Conservation (phyloP, 345 rosid genomes). For the Ailanthus altissimus region DNA sequence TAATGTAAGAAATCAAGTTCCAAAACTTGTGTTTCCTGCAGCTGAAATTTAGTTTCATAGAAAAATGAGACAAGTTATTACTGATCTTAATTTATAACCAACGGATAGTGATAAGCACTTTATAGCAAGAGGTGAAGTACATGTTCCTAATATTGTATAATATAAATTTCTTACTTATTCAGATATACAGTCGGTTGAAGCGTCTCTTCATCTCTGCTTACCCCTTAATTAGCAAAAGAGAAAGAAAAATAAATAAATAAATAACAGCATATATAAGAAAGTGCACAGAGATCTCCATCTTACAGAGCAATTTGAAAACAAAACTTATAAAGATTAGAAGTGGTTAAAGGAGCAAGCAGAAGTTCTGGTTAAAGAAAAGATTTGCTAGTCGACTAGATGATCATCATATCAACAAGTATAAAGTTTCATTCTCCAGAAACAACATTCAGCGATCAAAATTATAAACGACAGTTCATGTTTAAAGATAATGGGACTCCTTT, state of each 20-base stretch:
- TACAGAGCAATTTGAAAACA: slow-evolving; percentile 1
- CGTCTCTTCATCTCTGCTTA: slow-evolving; percentile 79
- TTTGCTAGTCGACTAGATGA: neutral
- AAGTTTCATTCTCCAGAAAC: neutral
- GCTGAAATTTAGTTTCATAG: neutral
- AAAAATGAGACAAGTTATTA: slow-evolving; percentile 1
- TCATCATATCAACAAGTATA: neutral
- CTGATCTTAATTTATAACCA: neutral
- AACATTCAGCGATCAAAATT: neutral
- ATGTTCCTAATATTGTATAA: neutral
- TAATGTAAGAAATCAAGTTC: neutral
- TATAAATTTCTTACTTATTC: slow-evolving; percentile 66
- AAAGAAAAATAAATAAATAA: slow-evolving; percentile 23
- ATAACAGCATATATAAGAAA: slow-evolving; percentile 8
- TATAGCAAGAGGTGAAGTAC: neutral
- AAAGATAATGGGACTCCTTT: neutral
- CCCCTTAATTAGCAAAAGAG: slow-evolving; percentile 42
- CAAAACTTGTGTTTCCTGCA: neutral
- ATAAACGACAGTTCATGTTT: neutral
- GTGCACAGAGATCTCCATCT: neutral
- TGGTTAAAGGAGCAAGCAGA: neutral
- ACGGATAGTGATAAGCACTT: neutral
- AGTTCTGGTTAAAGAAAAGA: neutral
- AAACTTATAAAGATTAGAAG: neutral
- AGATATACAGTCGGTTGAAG: slow-evolving; percentile 82